phyloP scores from a whole-genome alignment of 306 rosid genomes.

The Castanea crenata region DNA sequence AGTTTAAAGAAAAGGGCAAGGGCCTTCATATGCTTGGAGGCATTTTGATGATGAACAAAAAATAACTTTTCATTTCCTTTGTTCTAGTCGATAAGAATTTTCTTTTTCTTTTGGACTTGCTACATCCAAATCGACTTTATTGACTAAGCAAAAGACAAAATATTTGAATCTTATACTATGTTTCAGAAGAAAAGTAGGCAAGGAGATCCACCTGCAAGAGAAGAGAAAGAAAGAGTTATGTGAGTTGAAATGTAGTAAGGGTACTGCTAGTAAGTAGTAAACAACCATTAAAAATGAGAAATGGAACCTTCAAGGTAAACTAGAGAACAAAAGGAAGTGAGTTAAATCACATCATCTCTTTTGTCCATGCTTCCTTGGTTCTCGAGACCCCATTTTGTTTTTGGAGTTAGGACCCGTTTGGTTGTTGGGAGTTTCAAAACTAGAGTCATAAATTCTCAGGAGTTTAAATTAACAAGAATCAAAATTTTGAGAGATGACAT shows the following conservation, averaged over 20 bases:
- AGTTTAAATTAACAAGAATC: no score
- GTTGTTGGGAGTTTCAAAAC: no score
- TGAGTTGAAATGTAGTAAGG: not conserved
- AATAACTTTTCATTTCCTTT: not conserved
- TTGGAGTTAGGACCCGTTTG: not conserved
- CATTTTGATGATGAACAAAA: not conserved
- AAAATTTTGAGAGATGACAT: no score
- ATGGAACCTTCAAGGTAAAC: not conserved
- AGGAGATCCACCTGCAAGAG: constrained; percentile 8
- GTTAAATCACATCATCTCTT: not conserved
- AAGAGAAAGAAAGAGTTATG: not conserved
- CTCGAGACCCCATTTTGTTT: not conserved
- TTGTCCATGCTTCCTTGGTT: not conserved
- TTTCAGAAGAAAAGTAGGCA: not conserved
- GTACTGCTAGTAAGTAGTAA: not conserved
- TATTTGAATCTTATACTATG: not conserved
- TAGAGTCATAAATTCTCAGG: no score
- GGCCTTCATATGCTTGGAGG: not conserved
- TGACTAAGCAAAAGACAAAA: constrained; percentile 10
- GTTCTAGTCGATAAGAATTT: not conserved
- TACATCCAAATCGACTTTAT: not conserved
- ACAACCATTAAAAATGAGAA: not conserved
- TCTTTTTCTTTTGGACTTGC: not conserved
- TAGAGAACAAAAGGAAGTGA: not conserved
- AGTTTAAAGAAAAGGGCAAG: not conserved